A percentile compares a stretch with the other conserved stretches of the same genome.
phyloP scores from a whole-genome alignment of 2,329 filamentous ascomycete genomes.

The Diaporthe humulicola region DNA sequence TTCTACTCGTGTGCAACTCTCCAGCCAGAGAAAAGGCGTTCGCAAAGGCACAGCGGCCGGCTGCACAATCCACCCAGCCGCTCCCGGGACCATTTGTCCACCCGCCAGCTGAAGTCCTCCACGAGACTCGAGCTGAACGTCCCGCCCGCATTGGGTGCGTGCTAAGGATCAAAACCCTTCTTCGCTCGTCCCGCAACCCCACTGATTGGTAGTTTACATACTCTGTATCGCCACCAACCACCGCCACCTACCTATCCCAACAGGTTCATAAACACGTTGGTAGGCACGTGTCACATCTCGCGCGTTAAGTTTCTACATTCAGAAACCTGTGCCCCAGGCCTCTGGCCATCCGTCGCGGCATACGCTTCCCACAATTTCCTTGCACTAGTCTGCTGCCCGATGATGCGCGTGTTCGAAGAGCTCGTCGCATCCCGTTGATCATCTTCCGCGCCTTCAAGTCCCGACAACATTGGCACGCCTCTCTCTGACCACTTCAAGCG shows the following conservation, averaged over 20 bases:
- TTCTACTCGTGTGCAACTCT: not conserved
- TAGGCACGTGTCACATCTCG: conserved; percentile 31
- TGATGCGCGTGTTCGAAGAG: conserved; percentile 31
- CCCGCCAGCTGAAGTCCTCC: not conserved
- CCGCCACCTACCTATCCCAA: not conserved
- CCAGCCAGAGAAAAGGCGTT: conserved; percentile 2
- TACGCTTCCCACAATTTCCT: conserved; percentile 9
- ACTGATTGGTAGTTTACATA: not conserved
- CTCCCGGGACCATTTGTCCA: not conserved
- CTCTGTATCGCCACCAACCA: conserved; percentile 21
- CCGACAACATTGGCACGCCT: conserved; percentile 34
- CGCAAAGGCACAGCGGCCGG: not conserved
- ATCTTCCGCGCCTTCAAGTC: conserved; percentile 27
- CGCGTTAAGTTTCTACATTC: conserved; percentile 16
- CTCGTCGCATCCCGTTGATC: conserved; percentile 23
- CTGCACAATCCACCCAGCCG: not conserved
- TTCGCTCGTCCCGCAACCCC: not conserved
- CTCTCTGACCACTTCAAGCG: conserved; percentile 36
- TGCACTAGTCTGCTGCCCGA: conserved; percentile 19
- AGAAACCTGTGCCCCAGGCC: not conserved
- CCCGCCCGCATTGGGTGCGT: not conserved
- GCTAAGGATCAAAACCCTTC: not conserved
- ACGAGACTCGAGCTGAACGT: not conserved
- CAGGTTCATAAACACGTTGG: conserved; percentile 28
- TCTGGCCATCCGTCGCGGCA: not conserved